These are phyloP conservation scores for Rhodosporidiobolus odoratus DNA, from an alignment of 768 basidiomycete species.

Conservation along the genomic window DNA sequence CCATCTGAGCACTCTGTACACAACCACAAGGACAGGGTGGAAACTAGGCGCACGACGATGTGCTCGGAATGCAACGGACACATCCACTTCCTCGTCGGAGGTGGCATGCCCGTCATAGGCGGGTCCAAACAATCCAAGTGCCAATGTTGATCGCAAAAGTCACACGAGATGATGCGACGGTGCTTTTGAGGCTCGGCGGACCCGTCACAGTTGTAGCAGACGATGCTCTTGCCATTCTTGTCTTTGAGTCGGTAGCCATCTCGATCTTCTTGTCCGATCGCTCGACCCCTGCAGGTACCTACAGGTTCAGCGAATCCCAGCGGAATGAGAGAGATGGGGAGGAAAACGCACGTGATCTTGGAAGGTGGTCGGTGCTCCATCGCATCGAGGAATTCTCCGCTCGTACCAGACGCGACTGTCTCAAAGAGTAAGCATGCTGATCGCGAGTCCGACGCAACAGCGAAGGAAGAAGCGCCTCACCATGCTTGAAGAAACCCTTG, in stretches of 20 bases:
- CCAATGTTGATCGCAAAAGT: constrained; percentile 91
- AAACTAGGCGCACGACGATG: constrained; percentile 13
- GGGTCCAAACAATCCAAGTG: constrained; percentile 95
- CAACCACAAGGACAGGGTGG: neutral
- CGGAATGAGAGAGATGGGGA: constrained; percentile 12
- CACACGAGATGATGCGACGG: constrained; percentile 73
- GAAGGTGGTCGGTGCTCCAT: constrained; percentile 39
- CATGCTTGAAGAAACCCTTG: constrained; percentile 38
- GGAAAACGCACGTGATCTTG: constrained; percentile 29
- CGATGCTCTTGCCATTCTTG: constrained; percentile 70
- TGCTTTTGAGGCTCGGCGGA: constrained; percentile 59
- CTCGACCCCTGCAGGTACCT: constrained; percentile 17
- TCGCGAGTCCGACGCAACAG: neutral
- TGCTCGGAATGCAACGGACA: constrained; percentile 86
- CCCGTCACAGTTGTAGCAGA: constrained; percentile 83
- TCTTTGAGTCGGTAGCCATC: constrained; percentile 83
- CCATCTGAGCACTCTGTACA: neutral
- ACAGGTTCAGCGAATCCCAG: neutral
- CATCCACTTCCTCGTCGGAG: constrained; percentile 92
- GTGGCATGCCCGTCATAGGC: constrained; percentile 76
- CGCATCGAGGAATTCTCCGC: constrained; percentile 73
- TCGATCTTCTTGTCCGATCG: constrained; percentile 76
- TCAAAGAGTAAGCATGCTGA: neutral
- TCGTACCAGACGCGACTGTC: constrained; percentile 68
- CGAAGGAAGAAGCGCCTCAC: constrained; percentile 17